These are phyloP conservation scores for Cytospora mali DNA, from an alignment of 2,329 filamentous ascomycete species.

Conservation along the genomic window DNA sequence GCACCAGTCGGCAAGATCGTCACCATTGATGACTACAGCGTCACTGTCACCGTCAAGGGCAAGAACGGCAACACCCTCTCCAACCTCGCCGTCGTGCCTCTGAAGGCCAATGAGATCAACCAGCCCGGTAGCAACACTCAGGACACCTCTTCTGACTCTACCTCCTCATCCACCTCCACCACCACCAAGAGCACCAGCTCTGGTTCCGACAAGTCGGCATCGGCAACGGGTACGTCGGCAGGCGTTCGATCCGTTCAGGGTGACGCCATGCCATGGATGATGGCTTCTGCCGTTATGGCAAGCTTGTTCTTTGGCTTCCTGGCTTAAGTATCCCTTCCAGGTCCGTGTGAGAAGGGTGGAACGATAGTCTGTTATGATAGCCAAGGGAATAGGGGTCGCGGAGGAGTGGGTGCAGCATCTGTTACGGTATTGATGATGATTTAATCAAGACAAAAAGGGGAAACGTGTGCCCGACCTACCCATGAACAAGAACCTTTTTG, in stretches of 20 bases:
- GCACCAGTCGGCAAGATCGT: conserved; percentile 68
- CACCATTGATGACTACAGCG: conserved; percentile 55
- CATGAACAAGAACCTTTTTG: conserved; percentile 3
- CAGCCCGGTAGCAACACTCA: conserved; percentile 46
- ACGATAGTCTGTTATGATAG: too few relatives aligned
- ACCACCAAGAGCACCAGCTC: conserved; percentile 30
- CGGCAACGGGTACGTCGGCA: conserved; percentile 7
- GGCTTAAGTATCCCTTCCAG: conserved; percentile 6
- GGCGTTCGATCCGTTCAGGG: conserved; percentile 17
- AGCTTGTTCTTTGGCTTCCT: conserved; percentile 22
- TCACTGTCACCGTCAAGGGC: conserved; percentile 64
- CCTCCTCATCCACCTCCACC: conserved; percentile 29
- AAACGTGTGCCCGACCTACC: not conserved
- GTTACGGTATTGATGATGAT: too few relatives aligned
- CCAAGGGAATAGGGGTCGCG: too few relatives aligned
- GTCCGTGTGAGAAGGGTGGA: not conserved
- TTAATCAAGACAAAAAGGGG: too few relatives aligned
- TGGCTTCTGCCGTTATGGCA: conserved; percentile 8
- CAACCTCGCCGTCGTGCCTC: conserved; percentile 51
- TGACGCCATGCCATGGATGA: conserved; percentile 11
- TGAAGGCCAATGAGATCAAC: conserved; percentile 50
- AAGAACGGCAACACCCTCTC: conserved; percentile 62
- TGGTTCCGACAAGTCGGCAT: not conserved
- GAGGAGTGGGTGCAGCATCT: too few relatives aligned
- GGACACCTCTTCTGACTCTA: conserved; percentile 2